These are phyloP conservation scores for Huntiella decipiens DNA, from an alignment of 2,329 filamentous ascomycete species.

Conservation along the genomic window DNA sequence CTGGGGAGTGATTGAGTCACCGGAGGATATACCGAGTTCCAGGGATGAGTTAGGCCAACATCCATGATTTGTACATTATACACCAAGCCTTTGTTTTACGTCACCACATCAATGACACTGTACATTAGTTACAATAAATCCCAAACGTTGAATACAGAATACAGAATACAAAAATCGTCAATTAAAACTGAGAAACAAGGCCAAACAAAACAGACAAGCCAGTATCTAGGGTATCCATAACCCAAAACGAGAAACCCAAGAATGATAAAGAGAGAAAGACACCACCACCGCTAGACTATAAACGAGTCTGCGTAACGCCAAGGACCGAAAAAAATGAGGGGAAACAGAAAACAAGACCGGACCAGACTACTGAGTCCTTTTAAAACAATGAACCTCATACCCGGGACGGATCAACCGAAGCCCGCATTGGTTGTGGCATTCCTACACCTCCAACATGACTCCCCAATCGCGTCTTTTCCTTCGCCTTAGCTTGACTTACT, in stretches of 20 bases:
- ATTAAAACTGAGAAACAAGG: not conserved
- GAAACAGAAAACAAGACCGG: not conserved
- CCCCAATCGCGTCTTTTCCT: constrained; percentile 6
- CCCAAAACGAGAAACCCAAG: not conserved
- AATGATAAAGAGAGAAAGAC: not conserved
- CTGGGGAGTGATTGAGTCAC: no score
- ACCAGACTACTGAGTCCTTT: no score
- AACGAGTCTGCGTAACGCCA: not conserved
- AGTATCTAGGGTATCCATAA: not conserved
- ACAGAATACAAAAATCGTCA: not conserved
- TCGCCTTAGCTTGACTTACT: constrained; percentile 6
- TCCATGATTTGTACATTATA: not conserved
- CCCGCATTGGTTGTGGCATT: constrained; percentile 6
- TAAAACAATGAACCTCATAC: not conserved
- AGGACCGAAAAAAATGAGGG: constrained; percentile 3
- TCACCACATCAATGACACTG: not conserved
- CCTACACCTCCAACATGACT: constrained; percentile 3
- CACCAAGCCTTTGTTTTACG: not conserved
- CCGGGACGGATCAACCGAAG: constrained; percentile 8
- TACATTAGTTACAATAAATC: not conserved
- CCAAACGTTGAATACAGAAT: not conserved
- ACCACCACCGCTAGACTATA: no score
- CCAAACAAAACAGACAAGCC: not conserved
- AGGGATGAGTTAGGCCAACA: no score
- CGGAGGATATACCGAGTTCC: no score